Evolutionary conservation across 495 filamentous ascomycete species (phyloP).

Genomic region (Clavariopsis aquatica): DNA sequence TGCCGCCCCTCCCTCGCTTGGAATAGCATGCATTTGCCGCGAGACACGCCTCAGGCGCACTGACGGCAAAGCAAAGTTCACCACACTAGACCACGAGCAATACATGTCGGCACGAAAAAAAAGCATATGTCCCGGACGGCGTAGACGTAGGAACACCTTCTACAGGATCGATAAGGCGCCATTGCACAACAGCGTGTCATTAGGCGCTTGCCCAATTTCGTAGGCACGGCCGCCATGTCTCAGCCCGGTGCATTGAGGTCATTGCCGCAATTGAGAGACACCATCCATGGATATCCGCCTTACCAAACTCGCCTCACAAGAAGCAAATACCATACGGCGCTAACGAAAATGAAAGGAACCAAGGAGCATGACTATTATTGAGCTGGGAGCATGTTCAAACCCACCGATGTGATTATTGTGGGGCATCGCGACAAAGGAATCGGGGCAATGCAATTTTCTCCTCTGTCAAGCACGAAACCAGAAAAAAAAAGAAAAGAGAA

Average conservation of each 20-base stretch:
- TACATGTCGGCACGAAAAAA: neutral
- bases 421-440: no score
- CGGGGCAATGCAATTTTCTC: no score
- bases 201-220: neutral
- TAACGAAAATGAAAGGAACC: no score
- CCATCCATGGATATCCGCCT: neutral
- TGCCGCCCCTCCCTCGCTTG: neutral
- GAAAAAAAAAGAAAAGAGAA: no score
- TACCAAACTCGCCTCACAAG: neutral
- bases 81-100: neutral
- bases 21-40: neutral
- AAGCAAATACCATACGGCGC: neutral
- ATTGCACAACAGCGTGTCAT: neutral
- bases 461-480: no score
- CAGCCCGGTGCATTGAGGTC: neutral
- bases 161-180: neutral
- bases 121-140: neutral
- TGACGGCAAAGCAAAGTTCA: neutral
- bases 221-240: neutral
- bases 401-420: no score
- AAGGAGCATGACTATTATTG: no score
- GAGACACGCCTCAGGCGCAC: neutral
- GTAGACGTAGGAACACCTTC: neutral
- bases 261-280: neutral
- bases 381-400: no score